These are phyloP conservation scores for Lyophyllum decastes DNA, from an alignment of 768 basidiomycete species.

Conservation along the genomic window DNA sequence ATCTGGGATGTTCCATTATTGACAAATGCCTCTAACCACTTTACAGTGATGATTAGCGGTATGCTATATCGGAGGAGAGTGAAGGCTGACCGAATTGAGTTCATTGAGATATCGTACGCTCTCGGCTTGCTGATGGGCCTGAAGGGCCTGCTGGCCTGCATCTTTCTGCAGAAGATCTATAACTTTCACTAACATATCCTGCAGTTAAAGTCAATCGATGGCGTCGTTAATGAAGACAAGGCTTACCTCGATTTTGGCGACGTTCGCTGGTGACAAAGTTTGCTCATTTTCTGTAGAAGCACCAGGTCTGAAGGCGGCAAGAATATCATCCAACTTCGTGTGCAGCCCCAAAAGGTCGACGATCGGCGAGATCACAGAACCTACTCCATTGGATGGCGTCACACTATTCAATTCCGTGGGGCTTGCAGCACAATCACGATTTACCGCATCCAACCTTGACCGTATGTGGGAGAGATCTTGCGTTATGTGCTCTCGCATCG, in stretches of 20 bases:
- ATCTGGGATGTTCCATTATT: slow-evolving; percentile 76
- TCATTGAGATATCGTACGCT: slow-evolving; percentile 79
- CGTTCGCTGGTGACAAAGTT: slow-evolving; percentile 12
- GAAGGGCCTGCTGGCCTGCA: slow-evolving; percentile 45
- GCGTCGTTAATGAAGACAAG: neutral
- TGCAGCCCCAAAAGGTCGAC: slow-evolving; percentile 11
- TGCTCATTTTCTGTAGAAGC: neutral
- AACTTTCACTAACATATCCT: slow-evolving; percentile 40
- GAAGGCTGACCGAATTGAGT: slow-evolving; percentile 58
- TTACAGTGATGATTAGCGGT: slow-evolving; percentile 2
- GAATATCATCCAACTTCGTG: slow-evolving; percentile 17
- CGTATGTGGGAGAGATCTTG: slow-evolving; percentile 7
- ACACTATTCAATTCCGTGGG: slow-evolving; percentile 11
- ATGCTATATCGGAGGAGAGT: neutral
- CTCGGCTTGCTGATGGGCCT: slow-evolving; percentile 69
- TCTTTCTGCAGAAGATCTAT: slow-evolving; percentile 48
- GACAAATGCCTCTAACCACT: slow-evolving; percentile 88
- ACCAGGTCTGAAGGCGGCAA: neutral
- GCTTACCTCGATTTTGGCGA: neutral
- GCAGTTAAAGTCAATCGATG: neutral
- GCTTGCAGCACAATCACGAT: neutral
- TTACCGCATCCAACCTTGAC: neutral
- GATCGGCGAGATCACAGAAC: neutral
- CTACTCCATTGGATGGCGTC: neutral
- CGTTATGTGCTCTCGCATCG: slow-evolving; percentile 7